phyloP scores from a whole-genome alignment of 495 filamentous ascomycete species.

The Tuber aestivum region DNA sequence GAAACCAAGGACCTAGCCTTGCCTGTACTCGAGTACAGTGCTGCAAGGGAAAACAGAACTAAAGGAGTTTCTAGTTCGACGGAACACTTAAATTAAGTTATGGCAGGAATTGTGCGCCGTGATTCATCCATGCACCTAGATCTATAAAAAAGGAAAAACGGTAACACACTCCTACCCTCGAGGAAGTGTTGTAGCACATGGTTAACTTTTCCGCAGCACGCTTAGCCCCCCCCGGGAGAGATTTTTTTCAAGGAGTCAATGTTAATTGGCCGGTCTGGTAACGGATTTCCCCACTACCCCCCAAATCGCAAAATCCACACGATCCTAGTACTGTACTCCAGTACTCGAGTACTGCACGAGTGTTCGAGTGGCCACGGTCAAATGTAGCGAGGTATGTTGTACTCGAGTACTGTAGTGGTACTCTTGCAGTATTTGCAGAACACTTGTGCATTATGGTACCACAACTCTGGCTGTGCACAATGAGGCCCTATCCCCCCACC shows the following conservation, averaged over 20 bases:
- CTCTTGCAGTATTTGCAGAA: not conserved
- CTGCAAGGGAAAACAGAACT: constrained; percentile 6
- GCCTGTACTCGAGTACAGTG: no score
- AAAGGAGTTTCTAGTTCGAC: constrained; percentile 16
- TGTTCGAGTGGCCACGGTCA: not conserved
- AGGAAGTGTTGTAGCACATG: not conserved
- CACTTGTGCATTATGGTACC: not conserved
- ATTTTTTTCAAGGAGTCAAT: not conserved
- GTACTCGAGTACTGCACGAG: no score
- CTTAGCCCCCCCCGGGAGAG: not conserved
- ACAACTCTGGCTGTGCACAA: not conserved
- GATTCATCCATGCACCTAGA: constrained; percentile 8
- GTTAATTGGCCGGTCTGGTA: not conserved
- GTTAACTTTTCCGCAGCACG: not conserved
- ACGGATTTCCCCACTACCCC: not conserved
- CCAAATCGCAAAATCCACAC: not conserved
- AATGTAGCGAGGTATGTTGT: not conserved
- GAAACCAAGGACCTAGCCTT: not conserved
- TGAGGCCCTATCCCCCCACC: not conserved
- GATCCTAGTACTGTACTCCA: not conserved
- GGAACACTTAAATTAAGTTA: not conserved
- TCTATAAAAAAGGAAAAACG: constrained; percentile 18
- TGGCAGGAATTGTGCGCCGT: constrained; percentile 3
- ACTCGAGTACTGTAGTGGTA: not conserved
- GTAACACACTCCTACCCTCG: not conserved